Evolutionary conservation across 768 basidiomycete genomes (phyloP).

Genomic region (Suillus cothurnatus): DNA sequence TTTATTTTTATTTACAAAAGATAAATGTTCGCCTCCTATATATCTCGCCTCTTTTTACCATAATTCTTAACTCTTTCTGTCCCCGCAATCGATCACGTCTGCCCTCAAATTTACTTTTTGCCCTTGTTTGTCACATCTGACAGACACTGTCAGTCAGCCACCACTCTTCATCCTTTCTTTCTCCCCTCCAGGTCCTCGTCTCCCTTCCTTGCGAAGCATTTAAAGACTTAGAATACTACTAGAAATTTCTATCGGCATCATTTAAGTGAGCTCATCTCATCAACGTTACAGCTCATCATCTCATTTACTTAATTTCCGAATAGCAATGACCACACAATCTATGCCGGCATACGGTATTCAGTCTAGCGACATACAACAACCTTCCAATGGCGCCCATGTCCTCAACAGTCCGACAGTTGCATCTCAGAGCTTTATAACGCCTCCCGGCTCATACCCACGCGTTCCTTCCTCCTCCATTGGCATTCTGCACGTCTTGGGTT

Average conservation of each 20-base stretch:
- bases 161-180: not conserved
- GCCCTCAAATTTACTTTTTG: slow-evolving; percentile 6
- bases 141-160: no score
- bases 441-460: slow-evolving; percentile 19
- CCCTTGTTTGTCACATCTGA: no score
- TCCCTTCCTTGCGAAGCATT: not conserved
- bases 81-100: slow-evolving; percentile 4
- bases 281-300: not conserved
- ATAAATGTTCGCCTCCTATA: slow-evolving; percentile 5
- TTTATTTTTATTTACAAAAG: no score
- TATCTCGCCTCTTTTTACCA: not conserved
- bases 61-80: not conserved
- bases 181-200: no score
- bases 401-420: slow-evolving; percentile 15
- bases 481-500: slow-evolving; percentile 67
- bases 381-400: not conserved
- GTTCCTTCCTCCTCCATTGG: slow-evolving; percentile 50
- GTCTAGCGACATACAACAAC: not conserved
- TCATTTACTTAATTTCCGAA: not conserved
- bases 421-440: slow-evolving; percentile 13
- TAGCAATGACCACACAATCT: not conserved
- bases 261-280: not conserved
- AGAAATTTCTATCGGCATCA: not conserved
- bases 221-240: not conserved
- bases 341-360: slow-evolving; percentile 7